Evolutionary conservation across 2,329 filamentous ascomycete species (phyloP).

Genomic region (Plectosphaerella sp.): DNA sequence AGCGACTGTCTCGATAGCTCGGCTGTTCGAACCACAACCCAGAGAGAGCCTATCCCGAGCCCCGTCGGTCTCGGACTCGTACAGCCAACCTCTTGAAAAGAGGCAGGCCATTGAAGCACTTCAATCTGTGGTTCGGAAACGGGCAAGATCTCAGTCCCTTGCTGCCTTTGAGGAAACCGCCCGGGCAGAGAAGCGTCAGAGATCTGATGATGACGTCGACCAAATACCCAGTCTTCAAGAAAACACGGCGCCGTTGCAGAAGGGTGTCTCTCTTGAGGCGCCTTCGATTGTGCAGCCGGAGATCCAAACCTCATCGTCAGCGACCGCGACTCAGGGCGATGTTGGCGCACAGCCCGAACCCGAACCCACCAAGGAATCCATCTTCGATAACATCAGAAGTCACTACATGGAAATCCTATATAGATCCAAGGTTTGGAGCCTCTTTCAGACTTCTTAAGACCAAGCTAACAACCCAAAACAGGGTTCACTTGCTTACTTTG

Average conservation of each 20-base stretch:
- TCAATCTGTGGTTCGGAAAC: constrained; percentile 55
- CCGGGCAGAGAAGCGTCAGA: constrained; percentile 10
- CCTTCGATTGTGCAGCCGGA: no score
- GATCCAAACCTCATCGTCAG: no score
- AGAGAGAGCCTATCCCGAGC: constrained; percentile 10
- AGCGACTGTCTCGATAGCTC: constrained; percentile 40
- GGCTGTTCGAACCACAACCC: background rate
- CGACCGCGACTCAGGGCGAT: no score
- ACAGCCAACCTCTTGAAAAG: constrained; percentile 50
- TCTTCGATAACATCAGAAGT: constrained; percentile 53
- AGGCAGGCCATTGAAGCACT: constrained; percentile 58
- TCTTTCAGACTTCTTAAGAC: constrained; percentile 15
- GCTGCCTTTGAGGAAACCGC: constrained; percentile 25
- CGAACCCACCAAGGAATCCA: constrained; percentile 40
- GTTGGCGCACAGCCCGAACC: constrained; percentile 4
- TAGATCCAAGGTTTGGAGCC: constrained; percentile 52
- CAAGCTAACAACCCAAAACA: constrained; percentile 23
- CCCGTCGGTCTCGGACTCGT: constrained; percentile 38
- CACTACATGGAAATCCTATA: constrained; percentile 59
- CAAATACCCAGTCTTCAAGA: no score
- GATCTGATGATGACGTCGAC: constrained; percentile 29
- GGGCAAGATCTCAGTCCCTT: constrained; percentile 39
- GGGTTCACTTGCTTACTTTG: constrained; percentile 78
- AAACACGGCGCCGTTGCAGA: no score
- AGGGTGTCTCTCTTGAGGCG: no score